Base-by-base conservation (phyloP, 2,329 filamentous ascomycete genomes). In the Aspergillus niger region DNA sequence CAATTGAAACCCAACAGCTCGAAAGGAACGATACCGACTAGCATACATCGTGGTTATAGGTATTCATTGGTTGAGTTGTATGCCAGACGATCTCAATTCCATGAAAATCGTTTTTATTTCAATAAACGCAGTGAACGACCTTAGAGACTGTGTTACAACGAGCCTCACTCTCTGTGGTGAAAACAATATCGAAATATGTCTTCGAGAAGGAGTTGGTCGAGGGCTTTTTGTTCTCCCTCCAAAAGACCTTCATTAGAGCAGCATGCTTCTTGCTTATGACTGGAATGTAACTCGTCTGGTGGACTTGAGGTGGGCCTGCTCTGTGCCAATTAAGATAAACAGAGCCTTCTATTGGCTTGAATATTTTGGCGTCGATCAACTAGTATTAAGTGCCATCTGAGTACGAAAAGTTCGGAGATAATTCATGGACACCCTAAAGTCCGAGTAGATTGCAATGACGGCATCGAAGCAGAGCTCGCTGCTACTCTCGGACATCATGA, bases 241-340 rank as follows among this genome's bases (percentile, higher is more conserved):
- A 8, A 52, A 76, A 11, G 78, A 81, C 63, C 61, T 81, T 4
- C 71, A 80, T 55, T 67, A 69, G 55, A 76, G 74, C 55, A 72
- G 72, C 38, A 69, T 72, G 5, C 58, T 69, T 43, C 63, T 72
- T 8, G 62, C 70, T 56, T 48, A 65, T 3, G 22, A 67, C 20
- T 71, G 68, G 70, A 61, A 71, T 28, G 65, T 72, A 28, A 63
- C 17, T 8, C 67, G 55, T 26, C 24, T 69, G 3, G 60, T 71
- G 8, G 69, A 70, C 53, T 59, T 71, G 8, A 68, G 70, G 55
- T 71, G 63, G 67, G 63, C 61, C 30, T 69, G 64, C 30, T 62
- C 66, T 47, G 60, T 51, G 6, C 70, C 68, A 17, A 56, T 67
- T n/a, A 66, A 71, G 52, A 66, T 70, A 63, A 50, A 69, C 15